Evolutionary conservation across 1,284 basidiomycete species (phyloP).

Genomic region (Dichomitus squalens): DNA sequence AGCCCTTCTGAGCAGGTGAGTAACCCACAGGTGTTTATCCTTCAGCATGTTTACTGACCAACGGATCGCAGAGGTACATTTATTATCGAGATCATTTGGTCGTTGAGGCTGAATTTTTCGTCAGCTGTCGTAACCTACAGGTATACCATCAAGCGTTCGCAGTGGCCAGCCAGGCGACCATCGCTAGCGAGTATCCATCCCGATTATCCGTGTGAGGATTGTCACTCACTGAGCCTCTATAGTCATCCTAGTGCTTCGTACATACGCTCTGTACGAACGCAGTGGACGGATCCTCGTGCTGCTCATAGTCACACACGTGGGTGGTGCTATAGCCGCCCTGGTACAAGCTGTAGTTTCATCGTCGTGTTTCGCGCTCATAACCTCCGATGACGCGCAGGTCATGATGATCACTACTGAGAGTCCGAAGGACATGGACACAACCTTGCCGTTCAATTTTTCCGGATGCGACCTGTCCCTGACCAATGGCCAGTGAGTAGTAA

Average conservation of each 20-base stretch:
- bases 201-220: too few relatives aligned
- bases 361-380: too few relatives aligned
- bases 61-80: neutral
- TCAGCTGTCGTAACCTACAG: constrained; percentile 20
- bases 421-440: constrained; percentile 3
- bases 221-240: too few relatives aligned
- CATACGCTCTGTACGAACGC: constrained; percentile 23
- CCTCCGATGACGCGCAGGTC: neutral
- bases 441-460: constrained; percentile 10
- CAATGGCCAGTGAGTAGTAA: constrained; percentile 10
- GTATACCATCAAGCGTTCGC: constrained; percentile 20
- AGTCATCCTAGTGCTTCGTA: constrained; percentile 22
- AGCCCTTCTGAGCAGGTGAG: constrained; percentile 1
- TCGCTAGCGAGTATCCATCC: constrained; percentile 8
- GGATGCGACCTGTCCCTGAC: constrained; percentile 15
- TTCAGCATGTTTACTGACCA: neutral
- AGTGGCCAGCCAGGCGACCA: constrained; percentile 8
- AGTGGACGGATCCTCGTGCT: constrained; percentile 18
- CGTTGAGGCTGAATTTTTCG: too few relatives aligned
- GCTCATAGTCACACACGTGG: constrained; percentile 14
- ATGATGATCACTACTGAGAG: constrained; percentile 8
- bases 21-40: neutral
- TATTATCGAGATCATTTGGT: neutral
- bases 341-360: constrained; percentile 2
- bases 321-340: constrained; percentile 13